Evolutionary conservation across 768 basidiomycete genomes (phyloP), one percentile per base, ranked within the genome.

Genomic region (Chlorophyllum brunneum): DNA sequence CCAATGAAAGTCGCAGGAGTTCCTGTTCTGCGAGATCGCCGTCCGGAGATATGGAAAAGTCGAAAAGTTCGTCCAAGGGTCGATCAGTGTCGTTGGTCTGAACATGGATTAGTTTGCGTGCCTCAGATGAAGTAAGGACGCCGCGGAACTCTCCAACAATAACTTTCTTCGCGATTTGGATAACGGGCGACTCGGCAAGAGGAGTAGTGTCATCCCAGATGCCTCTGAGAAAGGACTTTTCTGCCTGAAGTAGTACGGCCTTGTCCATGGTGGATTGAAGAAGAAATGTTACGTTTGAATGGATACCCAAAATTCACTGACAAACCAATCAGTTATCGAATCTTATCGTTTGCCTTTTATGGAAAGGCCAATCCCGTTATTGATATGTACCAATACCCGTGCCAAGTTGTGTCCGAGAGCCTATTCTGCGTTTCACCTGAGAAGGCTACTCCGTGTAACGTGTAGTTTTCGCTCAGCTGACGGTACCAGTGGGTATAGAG

Each of bases 151-250:
- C 72, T 56, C 85, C 85, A 49, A 81, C 72, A 33, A 85, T 68
- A 54, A 81, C 82, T 20, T 76, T 69, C 64, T 79, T 77, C 29
- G 79, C 81, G 33, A 83, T 70, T 48, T 70, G 65, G 9, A 63
- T 48, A 2, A 60, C 51, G 6, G 68, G 54, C 11, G 56, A 51
- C 2, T 57, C 7, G 26, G 61, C 42, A 24, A 65, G 62, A 4
- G 68, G 37, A 11, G 59, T 56, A 20, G 58, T 45, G 2, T 54
- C 41, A 40, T 73, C 65, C 69, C 76, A 77, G 60, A 63, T 61
- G 3, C 83, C 84, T 36, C 64, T 65, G n/a, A 89, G 66, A 16
- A 89, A 69, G 31, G 77, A 74, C 57, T 72, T 80, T 65, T 89
- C 80, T 52, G 86, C 62, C 27, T 39, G 63, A 45, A 30, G 57